Conservation (phyloP, 352 stramenopile genomes). For the Globisporangium nunn region DNA sequence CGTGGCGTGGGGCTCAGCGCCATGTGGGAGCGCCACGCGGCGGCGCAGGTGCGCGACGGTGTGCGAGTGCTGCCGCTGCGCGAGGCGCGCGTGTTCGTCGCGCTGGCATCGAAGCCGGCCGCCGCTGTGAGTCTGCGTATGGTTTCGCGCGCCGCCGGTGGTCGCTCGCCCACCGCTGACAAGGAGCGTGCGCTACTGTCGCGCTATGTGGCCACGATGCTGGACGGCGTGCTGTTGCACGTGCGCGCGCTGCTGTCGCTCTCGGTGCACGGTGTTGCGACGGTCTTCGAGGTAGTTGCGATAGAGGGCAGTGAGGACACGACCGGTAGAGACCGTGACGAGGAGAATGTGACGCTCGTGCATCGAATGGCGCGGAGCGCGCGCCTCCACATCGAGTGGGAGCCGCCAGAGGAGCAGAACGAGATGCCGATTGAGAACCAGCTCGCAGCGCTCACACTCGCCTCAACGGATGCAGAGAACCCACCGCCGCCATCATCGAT, state of each 20-base stretch:
- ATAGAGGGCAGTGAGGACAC: constrained; percentile 14
- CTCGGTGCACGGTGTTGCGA: constrained; percentile 48
- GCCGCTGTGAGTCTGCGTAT: constrained; percentile 27
- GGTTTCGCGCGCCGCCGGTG: constrained; percentile 24
- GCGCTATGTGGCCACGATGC: constrained; percentile 54
- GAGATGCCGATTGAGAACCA: neutral
- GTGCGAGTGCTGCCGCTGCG: constrained; percentile 20
- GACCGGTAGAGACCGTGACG: neutral
- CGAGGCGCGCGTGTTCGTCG: constrained; percentile 4
- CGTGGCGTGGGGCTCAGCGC: constrained; percentile 51
- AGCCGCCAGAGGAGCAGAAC: neutral
- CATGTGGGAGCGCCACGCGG: constrained; percentile 59
- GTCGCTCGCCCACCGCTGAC: constrained; percentile 25
- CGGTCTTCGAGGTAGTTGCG: constrained; percentile 36
- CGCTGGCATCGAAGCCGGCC: constrained; percentile 10
- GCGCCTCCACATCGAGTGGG: neutral
- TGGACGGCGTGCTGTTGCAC: constrained; percentile 59
- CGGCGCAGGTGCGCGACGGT: constrained; percentile 14
- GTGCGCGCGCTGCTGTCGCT: constrained; percentile 40
- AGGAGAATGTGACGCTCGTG: neutral
- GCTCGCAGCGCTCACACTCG: constrained; percentile 5
- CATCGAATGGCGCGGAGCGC: constrained; percentile 4
- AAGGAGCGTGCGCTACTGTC: constrained; percentile 48
- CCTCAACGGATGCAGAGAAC: neutral
- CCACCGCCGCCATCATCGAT: neutral